Evolutionary conservation across 2,329 filamentous ascomycete genomes (phyloP), one percentile per base, ranked within the genome.

Genomic region (Dryadomyces sulphureus): DNA sequence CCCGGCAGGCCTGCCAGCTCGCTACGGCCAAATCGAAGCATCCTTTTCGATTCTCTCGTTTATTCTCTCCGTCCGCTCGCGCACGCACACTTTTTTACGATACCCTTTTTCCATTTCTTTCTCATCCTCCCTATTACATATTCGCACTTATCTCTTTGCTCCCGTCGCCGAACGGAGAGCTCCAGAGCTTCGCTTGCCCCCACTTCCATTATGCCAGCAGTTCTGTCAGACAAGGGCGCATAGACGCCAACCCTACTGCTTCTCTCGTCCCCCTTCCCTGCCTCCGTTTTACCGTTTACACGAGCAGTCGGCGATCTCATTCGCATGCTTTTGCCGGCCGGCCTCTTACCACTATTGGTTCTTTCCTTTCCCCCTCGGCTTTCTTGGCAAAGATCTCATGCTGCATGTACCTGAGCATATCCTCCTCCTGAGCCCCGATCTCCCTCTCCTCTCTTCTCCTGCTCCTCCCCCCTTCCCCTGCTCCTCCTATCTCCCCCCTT

Each of bases 401-500:
- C 27, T 32, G 7, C 16, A 9, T 32, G 27, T 32, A 14, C 27
- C 11, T 8, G 27, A 14, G 27, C 16, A 14, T 32, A 9, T 32
- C 27, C 16, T 32, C 27, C 7, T 14, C 16, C 34, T 16, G 16
- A n/a, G n/a, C n/a, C n/a, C n/a, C n/a, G n/a, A n/a, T n/a, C n/a
- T n/a, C n/a, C n/a, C 7, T 19, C 7, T 24, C 25, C 7, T 24
- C 25, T 24, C 7, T 24, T 25, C 16, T 42, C 27, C 34, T 16
- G 16, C 20, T 20, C 8, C 20, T 20, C 7, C 35, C 8, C 24
- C 34, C 21, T 19, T 20, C 25, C n/a, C 36, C 39, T 44, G 38
- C 25, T 27, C 38, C 6, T 17, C 16, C 48, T 79, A 35, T 17
- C 17, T 12, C 11, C n/a, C 14, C 7, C 25, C 43, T 34, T 7